Percentiles rank a stretch among this genome's conserved stretches.
phyloP scores from a whole-genome alignment of 2,329 filamentous ascomycete species.

The Septoria linicola region DNA sequence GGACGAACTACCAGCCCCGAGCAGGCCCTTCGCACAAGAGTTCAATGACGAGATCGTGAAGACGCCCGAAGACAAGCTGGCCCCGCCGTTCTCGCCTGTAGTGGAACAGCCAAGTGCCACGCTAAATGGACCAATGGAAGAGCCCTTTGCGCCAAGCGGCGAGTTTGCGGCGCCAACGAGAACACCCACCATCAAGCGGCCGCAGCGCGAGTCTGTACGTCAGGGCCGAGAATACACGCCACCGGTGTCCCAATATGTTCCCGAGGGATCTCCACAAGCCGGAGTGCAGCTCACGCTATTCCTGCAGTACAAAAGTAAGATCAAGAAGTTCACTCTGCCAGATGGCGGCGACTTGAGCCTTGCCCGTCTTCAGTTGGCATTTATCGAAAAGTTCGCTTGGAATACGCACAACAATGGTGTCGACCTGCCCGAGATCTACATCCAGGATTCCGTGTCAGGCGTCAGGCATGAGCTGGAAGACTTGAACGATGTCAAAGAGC shows the following conservation, averaged over 20 bases:
- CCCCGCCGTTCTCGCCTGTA: constrained; percentile 33
- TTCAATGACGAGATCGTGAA: constrained; percentile 52
- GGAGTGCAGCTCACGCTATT: constrained; percentile 91
- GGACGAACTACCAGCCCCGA: constrained; percentile 34
- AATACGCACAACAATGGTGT: constrained; percentile 92
- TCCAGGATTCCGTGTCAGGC: constrained; percentile 91
- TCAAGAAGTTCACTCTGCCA: constrained; percentile 89
- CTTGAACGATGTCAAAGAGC: constrained; percentile 86
- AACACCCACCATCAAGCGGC: constrained; percentile 15
- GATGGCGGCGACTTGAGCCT: constrained; percentile 85
- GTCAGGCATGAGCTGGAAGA: constrained; percentile 97
- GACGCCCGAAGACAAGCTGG: constrained; percentile 66
- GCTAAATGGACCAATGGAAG: constrained; percentile 38
- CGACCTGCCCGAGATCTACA: constrained; percentile 94
- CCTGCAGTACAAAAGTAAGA: constrained; percentile 92
- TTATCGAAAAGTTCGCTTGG: constrained; percentile 99
- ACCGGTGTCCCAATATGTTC: constrained; percentile 45
- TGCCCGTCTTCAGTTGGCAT: constrained; percentile 85
- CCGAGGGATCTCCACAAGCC: constrained; percentile 64
- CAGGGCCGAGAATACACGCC: constrained; percentile 37
- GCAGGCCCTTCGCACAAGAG: constrained; percentile 18
- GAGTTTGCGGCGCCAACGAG: constrained; percentile 17
- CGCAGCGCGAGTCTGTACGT: constrained; percentile 19
- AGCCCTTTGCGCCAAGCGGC: constrained; percentile 27
- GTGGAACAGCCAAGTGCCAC: constrained; percentile 33